Evolutionary conservation across 2,329 filamentous ascomycete genomes (phyloP).

Genomic region (Capronia americana): DNA sequence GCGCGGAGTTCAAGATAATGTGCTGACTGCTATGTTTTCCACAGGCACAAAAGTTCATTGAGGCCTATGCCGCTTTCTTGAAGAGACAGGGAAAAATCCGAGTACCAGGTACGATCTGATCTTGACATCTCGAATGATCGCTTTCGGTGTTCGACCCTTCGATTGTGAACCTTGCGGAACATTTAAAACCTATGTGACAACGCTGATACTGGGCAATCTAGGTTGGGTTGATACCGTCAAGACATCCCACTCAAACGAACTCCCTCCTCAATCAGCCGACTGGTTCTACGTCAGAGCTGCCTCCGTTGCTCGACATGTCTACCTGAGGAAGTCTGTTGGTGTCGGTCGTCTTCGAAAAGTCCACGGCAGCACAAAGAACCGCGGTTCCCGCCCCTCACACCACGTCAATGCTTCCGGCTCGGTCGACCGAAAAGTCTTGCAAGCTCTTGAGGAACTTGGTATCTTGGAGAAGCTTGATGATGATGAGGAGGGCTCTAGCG

Average conservation of each 20-base stretch:
- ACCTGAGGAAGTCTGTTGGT: conserved; percentile 99
- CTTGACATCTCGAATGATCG: conserved; percentile 5
- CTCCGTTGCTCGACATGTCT: conserved; percentile 95
- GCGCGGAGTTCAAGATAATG: neutral
- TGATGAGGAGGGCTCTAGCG: conserved; percentile 84
- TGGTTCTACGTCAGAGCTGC: conserved; percentile 93
- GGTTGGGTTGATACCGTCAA: conserved; percentile 99
- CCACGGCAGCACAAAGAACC: conserved; percentile 97
- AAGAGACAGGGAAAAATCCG: conserved; percentile 74
- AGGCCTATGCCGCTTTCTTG: conserved; percentile 71
- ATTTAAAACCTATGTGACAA: neutral
- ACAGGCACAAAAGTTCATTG: conserved; percentile 72
- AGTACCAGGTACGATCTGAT: conserved; percentile 65
- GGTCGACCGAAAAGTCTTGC: conserved; percentile 97
- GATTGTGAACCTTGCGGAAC: neutral
- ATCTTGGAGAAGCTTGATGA: conserved; percentile 82
- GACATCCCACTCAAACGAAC: conserved; percentile 94
- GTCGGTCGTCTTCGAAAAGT: conserved; percentile 96
- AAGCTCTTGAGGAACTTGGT: conserved; percentile 98
- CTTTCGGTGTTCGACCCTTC: neutral
- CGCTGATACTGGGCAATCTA: conserved; percentile 47
- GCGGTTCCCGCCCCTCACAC: conserved; percentile 85
- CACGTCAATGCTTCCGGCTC: conserved; percentile 95
- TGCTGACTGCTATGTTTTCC: conserved; percentile 12
- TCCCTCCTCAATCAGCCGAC: conserved; percentile 97